Conservation (phyloP, 371 early-diverging fungal species). For the Mortierella sp. region DNA sequence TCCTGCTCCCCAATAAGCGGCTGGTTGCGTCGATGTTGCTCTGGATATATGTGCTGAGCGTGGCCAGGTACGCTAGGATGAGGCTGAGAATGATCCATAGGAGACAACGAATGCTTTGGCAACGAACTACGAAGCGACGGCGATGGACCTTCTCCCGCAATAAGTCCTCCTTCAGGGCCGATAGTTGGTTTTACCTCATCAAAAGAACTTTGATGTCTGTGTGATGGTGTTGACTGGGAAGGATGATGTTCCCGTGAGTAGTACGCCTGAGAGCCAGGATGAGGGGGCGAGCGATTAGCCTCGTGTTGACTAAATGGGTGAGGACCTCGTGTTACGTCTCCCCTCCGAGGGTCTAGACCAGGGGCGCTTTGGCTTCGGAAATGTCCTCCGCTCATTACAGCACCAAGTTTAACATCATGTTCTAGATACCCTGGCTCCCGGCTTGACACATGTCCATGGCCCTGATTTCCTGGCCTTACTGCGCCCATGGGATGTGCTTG, state of each 20-base stretch:
- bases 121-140: conserved; percentile 21
- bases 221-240: conserved; percentile 18
- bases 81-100: conserved; percentile 22
- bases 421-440: conserved; percentile 24
- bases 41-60: conserved; percentile 20
- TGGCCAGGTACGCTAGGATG: conserved; percentile 9
- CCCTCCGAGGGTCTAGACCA: conserved; percentile 39
- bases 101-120: conserved; percentile 40
- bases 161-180: conserved; percentile 8
- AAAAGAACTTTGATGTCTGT: conserved; percentile 27
- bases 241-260: conserved; percentile 34
- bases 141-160: background rate
- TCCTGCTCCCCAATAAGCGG: conserved; percentile 18
- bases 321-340: conserved; percentile 20
- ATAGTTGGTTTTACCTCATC: conserved; percentile 24
- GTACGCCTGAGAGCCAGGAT: conserved; percentile 16
- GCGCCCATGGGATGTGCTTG: conserved; percentile 15
- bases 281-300: conserved; percentile 26
- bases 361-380: conserved; percentile 54
- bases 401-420: conserved; percentile 31
- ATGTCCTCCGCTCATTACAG: conserved; percentile 35
- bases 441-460: conserved; percentile 13
- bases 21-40: conserved; percentile 17
- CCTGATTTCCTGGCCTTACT: conserved; percentile 12
- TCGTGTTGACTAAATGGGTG: conserved; percentile 49